A percentile compares a stretch with the other conserved stretches of the same genome.
Conservation (phyloP, 176 grass and related monocot genomes). For the Hordeum vulgare region DNA sequence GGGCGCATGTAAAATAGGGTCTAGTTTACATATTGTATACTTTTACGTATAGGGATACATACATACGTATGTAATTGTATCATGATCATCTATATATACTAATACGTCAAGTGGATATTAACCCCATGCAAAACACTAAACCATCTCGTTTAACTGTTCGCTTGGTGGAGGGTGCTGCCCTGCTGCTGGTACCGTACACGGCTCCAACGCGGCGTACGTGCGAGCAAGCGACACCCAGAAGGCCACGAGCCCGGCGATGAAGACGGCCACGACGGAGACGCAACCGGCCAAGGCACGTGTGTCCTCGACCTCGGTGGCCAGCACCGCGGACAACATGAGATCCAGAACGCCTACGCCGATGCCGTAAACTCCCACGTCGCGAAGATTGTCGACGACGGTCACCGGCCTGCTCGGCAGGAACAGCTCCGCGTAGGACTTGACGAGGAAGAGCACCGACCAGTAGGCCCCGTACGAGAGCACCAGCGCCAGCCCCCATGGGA, state of each 20-base stretch:
- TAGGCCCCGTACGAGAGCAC: background rate
- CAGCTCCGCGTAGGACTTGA: background rate
- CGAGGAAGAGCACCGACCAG: background rate
- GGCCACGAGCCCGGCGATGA: background rate
- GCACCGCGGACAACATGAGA: background rate
- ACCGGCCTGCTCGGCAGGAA: background rate
- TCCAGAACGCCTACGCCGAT: background rate
- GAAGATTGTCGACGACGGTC: background rate
- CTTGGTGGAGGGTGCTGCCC: no score
- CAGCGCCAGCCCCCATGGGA: background rate
- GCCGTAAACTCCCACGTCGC: background rate
- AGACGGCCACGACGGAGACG: background rate
- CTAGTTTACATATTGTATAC: no score
- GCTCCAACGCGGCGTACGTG: background rate
- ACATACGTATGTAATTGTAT: no score
- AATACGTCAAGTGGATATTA: no score
- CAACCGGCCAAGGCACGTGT: background rate
- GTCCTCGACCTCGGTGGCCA: background rate
- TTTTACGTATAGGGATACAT: no score
- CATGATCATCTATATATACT: no score
- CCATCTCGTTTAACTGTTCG: no score
- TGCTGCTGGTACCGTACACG: background rate
- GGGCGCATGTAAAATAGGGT: no score
- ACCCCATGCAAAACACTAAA: no score
- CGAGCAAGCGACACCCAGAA: conserved; percentile 4